Evolutionary conservation across 164 flowering plant species (phyloP), one percentile per base, ranked within the genome.

Genomic region (Vitis labrusca): DNA sequence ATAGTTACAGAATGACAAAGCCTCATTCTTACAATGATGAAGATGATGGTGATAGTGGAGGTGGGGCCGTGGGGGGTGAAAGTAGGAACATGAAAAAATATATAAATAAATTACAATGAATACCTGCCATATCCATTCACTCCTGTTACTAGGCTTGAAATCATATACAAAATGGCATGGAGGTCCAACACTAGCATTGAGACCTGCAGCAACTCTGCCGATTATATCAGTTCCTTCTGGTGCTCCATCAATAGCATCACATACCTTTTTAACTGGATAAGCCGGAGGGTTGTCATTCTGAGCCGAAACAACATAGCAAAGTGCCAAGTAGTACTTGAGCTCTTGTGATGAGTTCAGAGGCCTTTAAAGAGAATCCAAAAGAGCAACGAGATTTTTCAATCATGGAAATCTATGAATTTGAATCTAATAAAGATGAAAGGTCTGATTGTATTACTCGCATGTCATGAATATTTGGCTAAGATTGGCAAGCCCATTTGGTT

Each of bases 401-500:
- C 44, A 37, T 37, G 7, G 7, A 37, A 37, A 37, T 37, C 44
- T 37, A 37, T 37, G 44, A 37, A 37, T 3, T 37, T 37, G 44
- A 37, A 37, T 37, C 6, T 37, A 37, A 6, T 3, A 37, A 6
- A 37, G 44, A 37, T 37, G 44, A 6, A 37, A 37, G 44, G 44
- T 37, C 44, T 37, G 44, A 3, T 37, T 37, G 17, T 37, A 73
- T 58, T 68, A 81, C 87, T 16, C 57, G 83, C 87, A 84, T 54
- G 82, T 79, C 9, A 68, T 71, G 77, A 84, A 81, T 3, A 8
- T 73, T 8, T 70, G 27, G 78, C 77, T 77, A 1, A 84, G 80
- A 44, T 10, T 29, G 2, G 75, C 50, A 1, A 79, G 82, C 9
- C 85, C 85, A 54, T 73, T 48, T 3, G 78, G 69, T 16, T 71